phyloP scores from a whole-genome alignment of 2,329 filamentous ascomycete species.

The Anisogramma anomala region DNA sequence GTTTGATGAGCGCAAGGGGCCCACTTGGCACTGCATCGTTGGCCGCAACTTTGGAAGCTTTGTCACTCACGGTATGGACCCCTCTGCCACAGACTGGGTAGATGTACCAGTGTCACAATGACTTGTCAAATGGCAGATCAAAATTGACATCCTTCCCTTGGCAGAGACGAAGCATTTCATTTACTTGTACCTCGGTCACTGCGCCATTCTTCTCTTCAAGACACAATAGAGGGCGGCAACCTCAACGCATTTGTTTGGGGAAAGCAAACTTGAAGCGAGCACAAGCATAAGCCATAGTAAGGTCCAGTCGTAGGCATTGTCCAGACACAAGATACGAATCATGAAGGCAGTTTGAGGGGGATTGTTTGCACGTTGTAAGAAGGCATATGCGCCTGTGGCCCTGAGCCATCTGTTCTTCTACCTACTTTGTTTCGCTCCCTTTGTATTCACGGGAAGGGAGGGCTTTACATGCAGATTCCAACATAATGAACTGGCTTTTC shows the following conservation, averaged over 20 bases:
- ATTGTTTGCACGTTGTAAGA: neutral
- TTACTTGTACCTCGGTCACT: conserved; percentile 99
- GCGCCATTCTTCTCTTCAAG: conserved; percentile 97
- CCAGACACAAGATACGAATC: neutral
- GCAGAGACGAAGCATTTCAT: conserved; percentile 99
- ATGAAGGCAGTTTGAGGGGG: neutral
- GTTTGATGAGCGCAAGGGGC: conserved; percentile 92
- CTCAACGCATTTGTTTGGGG: neutral
- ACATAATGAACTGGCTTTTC: no score
- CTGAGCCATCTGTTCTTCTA: conserved; percentile 7
- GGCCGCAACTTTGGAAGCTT: conserved; percentile 98
- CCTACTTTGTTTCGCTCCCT: conserved; percentile 8
- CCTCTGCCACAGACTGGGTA: neutral
- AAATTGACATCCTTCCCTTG: neutral
- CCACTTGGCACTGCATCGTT: conserved; percentile 99
- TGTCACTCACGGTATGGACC: conserved; percentile 75
- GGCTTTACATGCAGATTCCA: no score
- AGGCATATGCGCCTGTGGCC: neutral
- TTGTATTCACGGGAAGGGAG: no score
- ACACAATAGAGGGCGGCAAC: conserved; percentile 56
- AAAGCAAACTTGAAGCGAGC: neutral
- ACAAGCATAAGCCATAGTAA: neutral
- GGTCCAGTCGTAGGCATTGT: neutral
- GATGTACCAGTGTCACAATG: neutral
- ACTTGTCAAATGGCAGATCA: no score